These are phyloP conservation scores for Alternaria triticina DNA, from an alignment of 2,329 filamentous ascomycete genomes.

Conservation along the genomic window DNA sequence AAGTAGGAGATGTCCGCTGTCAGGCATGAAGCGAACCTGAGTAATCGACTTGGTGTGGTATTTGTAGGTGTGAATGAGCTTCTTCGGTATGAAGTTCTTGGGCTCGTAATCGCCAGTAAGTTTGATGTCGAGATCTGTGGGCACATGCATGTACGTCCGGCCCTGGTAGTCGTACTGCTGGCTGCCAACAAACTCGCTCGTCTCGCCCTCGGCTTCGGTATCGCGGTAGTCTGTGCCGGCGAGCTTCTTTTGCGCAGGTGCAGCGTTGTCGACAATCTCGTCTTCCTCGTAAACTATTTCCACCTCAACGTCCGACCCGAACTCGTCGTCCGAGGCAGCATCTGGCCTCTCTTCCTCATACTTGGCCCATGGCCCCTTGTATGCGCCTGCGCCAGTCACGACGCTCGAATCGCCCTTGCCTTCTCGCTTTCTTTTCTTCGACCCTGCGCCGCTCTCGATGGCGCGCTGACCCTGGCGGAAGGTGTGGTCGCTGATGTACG, in stretches of 20 bases:
- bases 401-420: slow-evolving; percentile 83
- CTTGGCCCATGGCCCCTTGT: slow-evolving; percentile 93
- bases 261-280: slow-evolving; percentile 66
- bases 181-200: slow-evolving; percentile 83
- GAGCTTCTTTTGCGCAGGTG: slow-evolving; percentile 63
- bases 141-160: slow-evolving; percentile 96
- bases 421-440: slow-evolving; percentile 82
- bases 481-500: slow-evolving; percentile 85
- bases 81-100: slow-evolving; percentile 95
- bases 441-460: slow-evolving; percentile 65
- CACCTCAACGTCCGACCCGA: slow-evolving; percentile 71
- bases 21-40: slow-evolving; percentile 86
- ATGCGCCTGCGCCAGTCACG: slow-evolving; percentile 84
- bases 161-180: slow-evolving; percentile 92
- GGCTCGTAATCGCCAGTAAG: slow-evolving; percentile 78
- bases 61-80: slow-evolving; percentile 89
- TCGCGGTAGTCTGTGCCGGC: slow-evolving; percentile 62
- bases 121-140: slow-evolving; percentile 61
- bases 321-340: slow-evolving; percentile 66
- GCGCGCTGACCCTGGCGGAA: slow-evolving; percentile 89
- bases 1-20: slow-evolving; percentile 84
- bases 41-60: slow-evolving; percentile 84
- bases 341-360: slow-evolving; percentile 78
- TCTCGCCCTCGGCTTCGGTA: slow-evolving; percentile 66
- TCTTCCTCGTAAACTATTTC: slow-evolving; percentile 80